A percentile compares a stretch with the other conserved stretches of the same genome.
These are phyloP conservation scores for Elasticomyces elasticus DNA, from an alignment of 495 filamentous ascomycete species.

Conservation along the genomic window DNA sequence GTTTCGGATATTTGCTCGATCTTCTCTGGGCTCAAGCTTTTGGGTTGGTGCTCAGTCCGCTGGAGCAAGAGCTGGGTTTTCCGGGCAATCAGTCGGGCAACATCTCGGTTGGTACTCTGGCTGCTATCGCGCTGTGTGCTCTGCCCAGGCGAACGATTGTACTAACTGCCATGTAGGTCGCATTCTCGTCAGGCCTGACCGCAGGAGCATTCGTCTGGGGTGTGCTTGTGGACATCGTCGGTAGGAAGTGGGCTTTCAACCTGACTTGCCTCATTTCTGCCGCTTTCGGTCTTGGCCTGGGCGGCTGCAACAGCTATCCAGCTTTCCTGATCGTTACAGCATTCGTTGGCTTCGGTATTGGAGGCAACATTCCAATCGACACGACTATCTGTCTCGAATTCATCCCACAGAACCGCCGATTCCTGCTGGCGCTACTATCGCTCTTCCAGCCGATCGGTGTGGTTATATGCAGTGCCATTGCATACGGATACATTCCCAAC, in stretches of 20 bases:
- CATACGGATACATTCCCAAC: constrained; percentile 39
- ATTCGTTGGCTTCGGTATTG: constrained; percentile 39
- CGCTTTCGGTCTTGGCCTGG: constrained; percentile 38
- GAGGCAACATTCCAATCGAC: constrained; percentile 45
- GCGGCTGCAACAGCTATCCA: constrained; percentile 33
- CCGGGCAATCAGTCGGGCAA: constrained; percentile 17
- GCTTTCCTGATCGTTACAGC: constrained; percentile 38
- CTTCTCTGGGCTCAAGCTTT: constrained; percentile 43
- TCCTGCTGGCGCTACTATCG: constrained; percentile 38
- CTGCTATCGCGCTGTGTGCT: not conserved
- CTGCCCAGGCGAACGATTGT: not conserved
- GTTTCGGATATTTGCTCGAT: constrained; percentile 44
- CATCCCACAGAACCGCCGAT: constrained; percentile 40
- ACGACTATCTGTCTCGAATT: constrained; percentile 42
- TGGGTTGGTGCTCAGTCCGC: constrained; percentile 37
- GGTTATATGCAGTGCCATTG: constrained; percentile 36
- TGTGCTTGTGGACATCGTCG: constrained; percentile 42
- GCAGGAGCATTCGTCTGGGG: constrained; percentile 40
- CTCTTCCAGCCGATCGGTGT: constrained; percentile 43
- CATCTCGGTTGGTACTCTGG: constrained; percentile 17
- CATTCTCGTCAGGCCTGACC: constrained; percentile 23
- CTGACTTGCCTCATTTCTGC: constrained; percentile 38
- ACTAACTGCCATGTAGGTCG: constrained; percentile 5
- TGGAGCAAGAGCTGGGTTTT: constrained; percentile 40
- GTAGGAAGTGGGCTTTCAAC: constrained; percentile 43